phyloP scores from a whole-genome alignment of 139 green algal species.

The Edaphochlamys debaryana region DNA sequence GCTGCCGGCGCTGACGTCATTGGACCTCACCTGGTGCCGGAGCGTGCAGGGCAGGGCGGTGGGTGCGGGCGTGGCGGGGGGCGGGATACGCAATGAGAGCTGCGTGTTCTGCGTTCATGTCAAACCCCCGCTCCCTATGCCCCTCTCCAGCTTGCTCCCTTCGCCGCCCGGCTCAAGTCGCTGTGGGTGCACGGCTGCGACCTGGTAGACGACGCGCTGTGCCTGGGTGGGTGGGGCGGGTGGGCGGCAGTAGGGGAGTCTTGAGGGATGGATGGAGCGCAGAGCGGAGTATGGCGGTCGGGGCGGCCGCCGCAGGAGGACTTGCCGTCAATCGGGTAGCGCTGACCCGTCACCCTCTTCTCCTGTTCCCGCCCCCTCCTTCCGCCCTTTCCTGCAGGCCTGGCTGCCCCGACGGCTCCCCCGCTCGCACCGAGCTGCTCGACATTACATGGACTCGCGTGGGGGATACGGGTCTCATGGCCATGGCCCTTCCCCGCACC shows the following conservation, averaged over 20 bases:
- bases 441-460: conserved; percentile 6
- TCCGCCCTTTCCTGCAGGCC: too few species aligned
- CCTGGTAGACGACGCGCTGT: conserved; percentile 5
- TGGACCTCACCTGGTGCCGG: conserved; percentile 38
- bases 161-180: neutral
- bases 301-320: neutral
- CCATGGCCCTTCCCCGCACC: neutral
- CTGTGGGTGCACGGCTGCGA: conserved; percentile 26
- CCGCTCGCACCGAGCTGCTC: neutral
- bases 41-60: neutral
- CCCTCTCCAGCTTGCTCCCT: neutral
- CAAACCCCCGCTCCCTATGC: neutral
- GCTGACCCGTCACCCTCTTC: neutral
- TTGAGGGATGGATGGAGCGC: neutral
- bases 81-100: too few species aligned
- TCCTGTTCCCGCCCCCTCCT: too few species aligned
- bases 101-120: neutral
- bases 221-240: neutral
- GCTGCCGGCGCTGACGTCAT: neutral
- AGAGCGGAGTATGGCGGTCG: too few species aligned
- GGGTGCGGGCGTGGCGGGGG: neutral
- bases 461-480: conserved; percentile 3
- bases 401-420: too few species aligned
- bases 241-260: too few species aligned
- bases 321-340: neutral